Conservation (phyloP, 345 rosid species). For the Eucalyptus grandis region DNA sequence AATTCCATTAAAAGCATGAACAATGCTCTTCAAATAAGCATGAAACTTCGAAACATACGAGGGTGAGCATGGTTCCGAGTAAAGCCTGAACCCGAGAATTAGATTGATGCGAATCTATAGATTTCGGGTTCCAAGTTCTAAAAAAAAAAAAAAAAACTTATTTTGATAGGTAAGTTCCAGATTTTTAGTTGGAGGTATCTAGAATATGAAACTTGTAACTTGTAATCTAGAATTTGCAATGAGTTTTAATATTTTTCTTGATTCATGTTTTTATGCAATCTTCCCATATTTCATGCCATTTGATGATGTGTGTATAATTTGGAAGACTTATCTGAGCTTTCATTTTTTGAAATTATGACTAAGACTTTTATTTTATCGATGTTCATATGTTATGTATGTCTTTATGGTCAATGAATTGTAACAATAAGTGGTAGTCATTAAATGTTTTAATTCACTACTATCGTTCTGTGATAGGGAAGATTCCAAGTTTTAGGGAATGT, state of each 20-base stretch:
- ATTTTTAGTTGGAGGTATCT: too few species aligned
- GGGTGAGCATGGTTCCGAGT: fast-evolving
- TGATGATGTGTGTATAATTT: fast-evolving
- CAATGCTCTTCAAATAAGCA: not conserved
- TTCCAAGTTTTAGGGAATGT: too few species aligned
- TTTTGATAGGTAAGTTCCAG: fast-evolving
- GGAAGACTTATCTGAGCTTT: fast-evolving
- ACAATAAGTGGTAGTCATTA: fast-evolving
- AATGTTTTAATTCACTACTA: fast-evolving
- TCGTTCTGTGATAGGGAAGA: fast-evolving
- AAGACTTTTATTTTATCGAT: too few species aligned
- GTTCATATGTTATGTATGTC: fast-evolving
- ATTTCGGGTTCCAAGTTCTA: fast-evolving
- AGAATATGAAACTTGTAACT: too few species aligned
- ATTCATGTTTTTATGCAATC: fast-evolving
- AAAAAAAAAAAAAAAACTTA: too few species aligned
- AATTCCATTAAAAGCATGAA: not conserved
- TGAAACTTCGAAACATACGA: fast-evolving
- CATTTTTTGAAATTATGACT: too few species aligned
- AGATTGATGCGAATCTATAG: fast-evolving
- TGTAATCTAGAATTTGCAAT: fast-evolving
- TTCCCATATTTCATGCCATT: fast-evolving
- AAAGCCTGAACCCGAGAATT: fast-evolving
- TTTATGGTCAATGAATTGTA: too few species aligned
- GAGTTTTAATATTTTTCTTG: too few species aligned